These are phyloP conservation scores for Eruca vesicaria DNA, from an alignment of 441 rosid genomes.

Conservation along the genomic window DNA sequence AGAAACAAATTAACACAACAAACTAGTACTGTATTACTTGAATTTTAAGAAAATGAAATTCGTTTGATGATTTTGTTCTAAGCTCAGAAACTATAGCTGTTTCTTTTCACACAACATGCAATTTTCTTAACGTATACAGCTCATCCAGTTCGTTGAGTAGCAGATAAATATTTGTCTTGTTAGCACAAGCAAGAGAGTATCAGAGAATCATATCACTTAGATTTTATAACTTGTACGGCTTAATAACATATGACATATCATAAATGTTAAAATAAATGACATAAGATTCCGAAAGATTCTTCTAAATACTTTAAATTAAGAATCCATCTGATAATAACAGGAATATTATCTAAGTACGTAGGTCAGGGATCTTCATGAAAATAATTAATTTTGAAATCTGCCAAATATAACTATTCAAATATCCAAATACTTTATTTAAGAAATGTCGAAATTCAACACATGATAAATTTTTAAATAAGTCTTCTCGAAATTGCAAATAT, in stretches of 20 bases:
- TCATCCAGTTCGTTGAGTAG: conserved; percentile 13
- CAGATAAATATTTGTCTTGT: neutral
- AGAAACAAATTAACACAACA: neutral
- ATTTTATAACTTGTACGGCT: conserved; percentile 31
- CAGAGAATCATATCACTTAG: conserved; percentile 13
- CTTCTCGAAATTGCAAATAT: neutral
- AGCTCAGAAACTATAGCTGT: neutral
- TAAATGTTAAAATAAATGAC: conserved; percentile 16
- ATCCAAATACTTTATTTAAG: too few relatives aligned
- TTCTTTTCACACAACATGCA: neutral
- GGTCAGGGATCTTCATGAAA: conserved; percentile 12
- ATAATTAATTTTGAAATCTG: neutral
- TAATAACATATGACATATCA: conserved; percentile 20
- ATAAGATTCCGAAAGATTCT: conserved; percentile 22
- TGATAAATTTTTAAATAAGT: neutral
- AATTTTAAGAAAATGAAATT: neutral
- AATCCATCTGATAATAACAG: neutral
- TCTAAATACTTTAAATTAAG: conserved; percentile 2
- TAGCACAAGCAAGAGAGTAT: conserved; percentile 19
- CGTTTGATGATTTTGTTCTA: neutral
- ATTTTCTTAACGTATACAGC: neutral
- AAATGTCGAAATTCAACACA: neutral
- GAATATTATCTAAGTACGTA: neutral
- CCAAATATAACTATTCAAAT: conserved; percentile 1
- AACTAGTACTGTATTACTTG: neutral